Base-by-base conservation (phyloP, 2,329 filamentous ascomycete species). In the Ophiostoma pallidulum region DNA sequence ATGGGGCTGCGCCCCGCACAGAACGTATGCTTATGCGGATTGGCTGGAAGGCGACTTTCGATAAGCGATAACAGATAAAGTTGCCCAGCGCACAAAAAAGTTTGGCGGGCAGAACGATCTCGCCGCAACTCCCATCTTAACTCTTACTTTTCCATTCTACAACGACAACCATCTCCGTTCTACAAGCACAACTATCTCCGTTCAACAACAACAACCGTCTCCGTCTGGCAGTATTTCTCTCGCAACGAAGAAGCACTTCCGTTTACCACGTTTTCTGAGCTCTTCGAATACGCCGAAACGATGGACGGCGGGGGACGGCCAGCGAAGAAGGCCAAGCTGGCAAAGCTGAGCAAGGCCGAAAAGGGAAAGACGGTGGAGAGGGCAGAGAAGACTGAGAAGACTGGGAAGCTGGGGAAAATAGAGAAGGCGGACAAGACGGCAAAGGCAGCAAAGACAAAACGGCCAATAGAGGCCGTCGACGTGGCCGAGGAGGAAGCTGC, bases 341-440 rank as follows among this genome's bases (percentile, higher is more conserved):
- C 66, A 4, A 69, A 71, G 49, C 66, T 67, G 55, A 67, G 76
- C 57, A 75, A 78, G 18, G n/a, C n/a, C n/a, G n/a, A n/a, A n/a
- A n/a, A 28, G 10, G 10, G 24, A 28, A 28, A 28, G 24, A 28
- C 70, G 69, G 33, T 35, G 3, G 43, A 22, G 13, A 37, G 29
- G 32, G 28, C 10, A 6, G 41, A 22, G 28, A 36, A 24, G 9
- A 16, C 5, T 6, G 24, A 42, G 10, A 48, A 36, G 10, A 10
- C 6, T n/a, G 18, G 22, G 8, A 39, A 45, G 16, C 9, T 4
- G 2, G 26, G 12, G 2, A 20, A 41, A 12, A 24, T 3, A 10
- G 13, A 26, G 24, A 28, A 6, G 24, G 6, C 24, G 6, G 24
- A 28, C 5, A 5, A 28, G 24, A 5, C 24, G 10, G 6, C 6